Evolutionary conservation across 805 yeast genomes (phyloP), one percentile per base, ranked within the genome.

Genomic region (Spathaspora sp.): DNA sequence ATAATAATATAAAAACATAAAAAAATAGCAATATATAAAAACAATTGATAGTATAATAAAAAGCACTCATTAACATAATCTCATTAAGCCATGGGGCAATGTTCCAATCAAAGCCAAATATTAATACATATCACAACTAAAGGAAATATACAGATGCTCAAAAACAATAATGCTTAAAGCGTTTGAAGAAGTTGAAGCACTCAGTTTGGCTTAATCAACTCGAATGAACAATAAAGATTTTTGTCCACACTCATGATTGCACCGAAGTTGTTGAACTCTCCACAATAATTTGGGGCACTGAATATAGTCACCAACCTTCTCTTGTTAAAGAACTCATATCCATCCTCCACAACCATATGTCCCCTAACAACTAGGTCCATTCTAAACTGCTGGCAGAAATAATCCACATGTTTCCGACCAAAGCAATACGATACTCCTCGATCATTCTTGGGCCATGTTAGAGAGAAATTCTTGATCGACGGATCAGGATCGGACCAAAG

Each of bases 321-420:
- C 61, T 82, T 84, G 54, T 84, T 85, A 65, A 86, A 88, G 64
- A 88, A 88, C 64, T 88, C 94, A 63, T 88, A 88, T 2, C 96
- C 96, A 63, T 88, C 93, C 65, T 88, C 93, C 39, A 88, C 96
- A 44, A 88, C 94, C 96, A 88, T 88, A 64, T 88, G 96, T 7
- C 93, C 96, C 60, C 96, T 73, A 45, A 87, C 89, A 55, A 88
- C 82, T 63, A 88, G 70, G 68, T 88, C 96, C 69, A 88, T 83
- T 50, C 84, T 82, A 65, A 87, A 87, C 39, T 75, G 74, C 47
- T 78, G 70, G 59, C 86, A 80, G 62, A 88, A 88, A 57, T 78
- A 75, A 58, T 83, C 86, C n/a, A 87, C 89, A 49, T 86, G 86
- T 49, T 79, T 85, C 57, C 80, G 82, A 45, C 87, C 88, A 65